Percentiles rank a stretch among this genome's conserved stretches.
Evolutionary conservation across 306 rosid genomes (phyloP).

Genomic region (Malus fusca): DNA sequence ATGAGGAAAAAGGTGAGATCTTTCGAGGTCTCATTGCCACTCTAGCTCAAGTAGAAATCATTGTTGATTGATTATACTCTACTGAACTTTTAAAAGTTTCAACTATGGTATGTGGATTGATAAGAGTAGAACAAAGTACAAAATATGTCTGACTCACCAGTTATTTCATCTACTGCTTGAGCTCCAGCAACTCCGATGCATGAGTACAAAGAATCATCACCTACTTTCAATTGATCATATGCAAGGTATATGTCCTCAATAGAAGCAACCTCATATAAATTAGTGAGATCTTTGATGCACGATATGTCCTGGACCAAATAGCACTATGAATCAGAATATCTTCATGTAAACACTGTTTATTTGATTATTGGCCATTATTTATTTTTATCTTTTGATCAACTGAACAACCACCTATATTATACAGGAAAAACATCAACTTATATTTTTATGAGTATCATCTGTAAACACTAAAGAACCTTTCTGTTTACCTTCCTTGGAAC

Average conservation of each 20-base stretch:
- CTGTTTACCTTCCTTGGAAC: conserved; percentile 90
- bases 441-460: not conserved
- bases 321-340: conserved; percentile 1
- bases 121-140: conserved; percentile 11
- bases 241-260: conserved; percentile 77
- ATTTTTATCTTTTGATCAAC: not conserved
- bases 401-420: not conserved
- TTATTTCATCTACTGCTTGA: conserved; percentile 56
- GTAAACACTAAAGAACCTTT: conserved; percentile 9
- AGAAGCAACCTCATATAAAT: conserved; percentile 67
- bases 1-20: not conserved
- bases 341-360: not conserved
- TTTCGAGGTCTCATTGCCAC: not conserved
- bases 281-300: conserved; percentile 81
- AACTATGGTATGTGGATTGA: not conserved
- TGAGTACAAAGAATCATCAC: conserved; percentile 68
- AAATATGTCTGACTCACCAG: conserved; percentile 31
- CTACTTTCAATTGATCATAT: conserved; percentile 84
- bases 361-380: not conserved
- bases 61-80: not conserved
- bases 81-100: not conserved
- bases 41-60: not conserved
- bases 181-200: conserved; percentile 93
- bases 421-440: not conserved
- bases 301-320: conserved; percentile 76